These are phyloP conservation scores for Phytophthora ohioensis DNA, from an alignment of 352 stramenopile species.

Conservation along the genomic window DNA sequence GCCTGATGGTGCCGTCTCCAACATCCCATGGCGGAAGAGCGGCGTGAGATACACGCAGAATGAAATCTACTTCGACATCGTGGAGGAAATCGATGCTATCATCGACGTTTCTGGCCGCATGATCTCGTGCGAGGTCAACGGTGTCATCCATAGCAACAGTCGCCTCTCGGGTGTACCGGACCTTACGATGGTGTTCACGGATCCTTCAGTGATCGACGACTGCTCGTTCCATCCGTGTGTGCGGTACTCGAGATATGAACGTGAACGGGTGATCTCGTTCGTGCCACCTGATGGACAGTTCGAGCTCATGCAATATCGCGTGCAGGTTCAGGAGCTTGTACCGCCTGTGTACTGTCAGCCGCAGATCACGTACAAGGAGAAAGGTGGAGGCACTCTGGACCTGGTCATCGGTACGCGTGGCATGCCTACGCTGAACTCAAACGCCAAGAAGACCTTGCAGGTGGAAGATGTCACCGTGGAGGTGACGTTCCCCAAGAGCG, in stretches of 20 bases:
- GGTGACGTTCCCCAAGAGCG: constrained; percentile 97
- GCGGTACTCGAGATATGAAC: constrained; percentile 96
- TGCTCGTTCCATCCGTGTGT: constrained; percentile 99
- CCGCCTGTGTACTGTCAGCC: constrained; percentile 92
- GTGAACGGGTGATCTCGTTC: constrained; percentile 97
- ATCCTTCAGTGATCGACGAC: constrained; percentile 97
- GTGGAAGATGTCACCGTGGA: constrained; percentile 94
- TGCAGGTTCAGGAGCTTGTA: constrained; percentile 83
- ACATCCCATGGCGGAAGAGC: constrained; percentile 98
- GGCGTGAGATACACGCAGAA: constrained; percentile 97
- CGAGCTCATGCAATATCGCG: constrained; percentile 92
- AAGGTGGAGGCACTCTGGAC: constrained; percentile 72
- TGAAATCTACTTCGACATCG: constrained; percentile 99
- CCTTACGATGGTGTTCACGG: constrained; percentile 96
- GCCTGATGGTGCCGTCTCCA: constrained; percentile 93
- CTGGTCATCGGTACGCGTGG: constrained; percentile 76
- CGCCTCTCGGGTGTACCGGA: constrained; percentile 97
- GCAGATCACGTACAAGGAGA: constrained; percentile 85
- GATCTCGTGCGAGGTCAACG: constrained; percentile 95
- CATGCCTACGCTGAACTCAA: constrained; percentile 81
- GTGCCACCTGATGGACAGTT: constrained; percentile 98
- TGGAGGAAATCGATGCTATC: constrained; percentile 98
- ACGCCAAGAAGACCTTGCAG: constrained; percentile 81
- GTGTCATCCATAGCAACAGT: constrained; percentile 95
- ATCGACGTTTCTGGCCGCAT: constrained; percentile 92